These are phyloP conservation scores for Gremmenia infestans DNA, from an alignment of 2,329 filamentous ascomycete genomes.

Conservation along the genomic window DNA sequence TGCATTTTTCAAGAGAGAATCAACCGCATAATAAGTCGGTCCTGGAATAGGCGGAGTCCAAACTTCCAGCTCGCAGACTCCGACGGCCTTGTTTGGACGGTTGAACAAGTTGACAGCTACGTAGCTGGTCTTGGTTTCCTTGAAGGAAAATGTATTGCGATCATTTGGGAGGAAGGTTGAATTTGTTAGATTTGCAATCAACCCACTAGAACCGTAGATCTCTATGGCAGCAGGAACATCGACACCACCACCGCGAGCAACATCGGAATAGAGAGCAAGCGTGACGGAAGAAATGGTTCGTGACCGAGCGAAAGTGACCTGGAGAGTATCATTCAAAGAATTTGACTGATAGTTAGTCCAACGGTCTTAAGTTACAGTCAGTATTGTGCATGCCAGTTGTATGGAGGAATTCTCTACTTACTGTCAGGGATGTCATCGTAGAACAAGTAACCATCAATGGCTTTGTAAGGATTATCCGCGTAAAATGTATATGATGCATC, in stretches of 20 bases:
- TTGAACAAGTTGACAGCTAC: slow-evolving; percentile 13
- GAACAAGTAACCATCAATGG: slow-evolving; percentile 40
- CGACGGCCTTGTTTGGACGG: slow-evolving; percentile 3
- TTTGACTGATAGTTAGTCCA: slow-evolving; percentile 36
- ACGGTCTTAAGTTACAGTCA: slow-evolving; percentile 22
- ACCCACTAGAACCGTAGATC: slow-evolving; percentile 9
- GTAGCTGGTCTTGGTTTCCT: slow-evolving; percentile 1
- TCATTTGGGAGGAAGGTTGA: slow-evolving; percentile 9
- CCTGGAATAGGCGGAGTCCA: slow-evolving; percentile 2
- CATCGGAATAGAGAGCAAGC: slow-evolving; percentile 32
- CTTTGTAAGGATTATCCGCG: slow-evolving; percentile 33
- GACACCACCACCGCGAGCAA: slow-evolving; percentile 31
- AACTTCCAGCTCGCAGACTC: slow-evolving; percentile 14
- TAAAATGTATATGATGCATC: slow-evolving; percentile 34
- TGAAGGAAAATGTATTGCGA: slow-evolving; percentile 10
- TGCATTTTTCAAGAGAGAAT: slow-evolving; percentile 8
- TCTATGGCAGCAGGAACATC: slow-evolving; percentile 9
- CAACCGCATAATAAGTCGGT: slow-evolving; percentile 11
- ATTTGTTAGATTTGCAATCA: slow-evolving; percentile 4
- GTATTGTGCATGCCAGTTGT: not conserved
- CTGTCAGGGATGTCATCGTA: slow-evolving; percentile 35
- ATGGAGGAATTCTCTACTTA: not conserved
- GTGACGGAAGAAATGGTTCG: slow-evolving; percentile 32
- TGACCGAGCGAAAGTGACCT: slow-evolving; percentile 32
- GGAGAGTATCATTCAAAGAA: slow-evolving; percentile 33